Conservation (phyloP, 768 basidiomycete genomes). For the Stropharia rugosoannulata region DNA sequence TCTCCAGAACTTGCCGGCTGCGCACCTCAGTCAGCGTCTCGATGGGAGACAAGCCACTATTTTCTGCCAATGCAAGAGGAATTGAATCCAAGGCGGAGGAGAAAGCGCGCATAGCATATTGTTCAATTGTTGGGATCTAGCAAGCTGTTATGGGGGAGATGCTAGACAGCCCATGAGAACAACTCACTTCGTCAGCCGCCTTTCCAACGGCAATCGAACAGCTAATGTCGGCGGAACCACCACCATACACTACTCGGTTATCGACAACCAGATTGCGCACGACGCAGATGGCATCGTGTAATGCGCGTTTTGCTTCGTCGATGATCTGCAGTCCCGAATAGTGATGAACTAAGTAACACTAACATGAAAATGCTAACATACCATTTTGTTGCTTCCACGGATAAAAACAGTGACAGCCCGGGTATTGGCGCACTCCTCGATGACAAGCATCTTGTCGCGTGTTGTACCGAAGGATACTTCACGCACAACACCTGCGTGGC, state of each 20-base stretch:
- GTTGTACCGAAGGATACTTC: slow-evolving; percentile 98
- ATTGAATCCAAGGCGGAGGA: slow-evolving; percentile 93
- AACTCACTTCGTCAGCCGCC: slow-evolving; percentile 85
- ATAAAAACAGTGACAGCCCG: slow-evolving; percentile 97
- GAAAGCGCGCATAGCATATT: slow-evolving; percentile 99
- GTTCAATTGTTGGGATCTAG: slow-evolving; percentile 94
- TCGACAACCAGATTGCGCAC: slow-evolving; percentile 95
- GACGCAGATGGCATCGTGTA: slow-evolving; percentile 97
- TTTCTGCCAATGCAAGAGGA: slow-evolving; percentile 95
- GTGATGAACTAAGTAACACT: background rate
- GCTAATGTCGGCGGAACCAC: slow-evolving; percentile 97
- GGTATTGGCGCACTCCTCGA: slow-evolving; percentile 97
- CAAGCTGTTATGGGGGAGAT: slow-evolving; percentile 2
- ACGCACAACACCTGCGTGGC: slow-evolving; percentile 89
- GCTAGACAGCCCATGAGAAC: background rate
- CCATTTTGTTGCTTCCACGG: slow-evolving; percentile 99
- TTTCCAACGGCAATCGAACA: slow-evolving; percentile 91
- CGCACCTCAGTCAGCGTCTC: slow-evolving; percentile 96
- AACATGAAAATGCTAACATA: slow-evolving; percentile 25
- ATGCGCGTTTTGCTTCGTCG: slow-evolving; percentile 96
- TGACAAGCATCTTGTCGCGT: slow-evolving; percentile 98
- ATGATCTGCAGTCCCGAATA: slow-evolving; percentile 67
- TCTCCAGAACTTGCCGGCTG: slow-evolving; percentile 87
- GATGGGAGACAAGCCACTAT: slow-evolving; percentile 94
- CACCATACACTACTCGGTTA: slow-evolving; percentile 97